Conservation (phyloP, 306 rosid species). For the Oxytropis ochrocephala region DNA sequence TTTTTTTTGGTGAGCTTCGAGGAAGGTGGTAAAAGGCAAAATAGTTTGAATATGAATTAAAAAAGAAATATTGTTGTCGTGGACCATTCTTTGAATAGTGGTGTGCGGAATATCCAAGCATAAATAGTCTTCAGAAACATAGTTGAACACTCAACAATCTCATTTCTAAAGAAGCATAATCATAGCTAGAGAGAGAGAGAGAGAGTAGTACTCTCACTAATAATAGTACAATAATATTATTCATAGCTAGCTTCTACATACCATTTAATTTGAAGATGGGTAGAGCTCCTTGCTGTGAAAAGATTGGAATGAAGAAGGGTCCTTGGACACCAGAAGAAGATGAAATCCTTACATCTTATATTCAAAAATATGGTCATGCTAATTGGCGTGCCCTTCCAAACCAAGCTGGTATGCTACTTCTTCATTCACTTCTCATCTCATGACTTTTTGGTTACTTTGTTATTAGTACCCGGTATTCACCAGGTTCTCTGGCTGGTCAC, state of each 20-base stretch:
- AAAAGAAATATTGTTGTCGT: neutral
- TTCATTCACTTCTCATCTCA: neutral
- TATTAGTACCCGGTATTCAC: too few relatives aligned
- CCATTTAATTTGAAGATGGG: constrained; percentile 32
- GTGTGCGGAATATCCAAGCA: constrained; percentile 3
- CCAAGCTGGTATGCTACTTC: constrained; percentile 48
- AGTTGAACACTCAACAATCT: neutral
- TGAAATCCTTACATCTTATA: constrained; percentile 41
- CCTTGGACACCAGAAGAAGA: constrained; percentile 81
- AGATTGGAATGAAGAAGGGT: constrained; percentile 72
- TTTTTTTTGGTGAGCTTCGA: too few relatives aligned
- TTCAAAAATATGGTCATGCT: constrained; percentile 52
- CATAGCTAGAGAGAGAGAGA: neutral
- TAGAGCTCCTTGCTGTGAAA: constrained; percentile 88
- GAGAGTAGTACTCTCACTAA: neutral
- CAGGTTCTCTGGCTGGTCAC: too few relatives aligned
- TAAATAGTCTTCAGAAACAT: constrained; percentile 19
- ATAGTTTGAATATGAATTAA: constrained; percentile 7
- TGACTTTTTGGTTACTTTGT: neutral
- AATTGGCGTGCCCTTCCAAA: constrained; percentile 94
- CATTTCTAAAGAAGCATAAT: neutral
- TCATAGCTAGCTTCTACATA: too few relatives aligned
- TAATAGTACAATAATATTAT: neutral
- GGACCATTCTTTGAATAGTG: constrained; percentile 21
- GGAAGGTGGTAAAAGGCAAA: constrained; percentile 10